phyloP scores from a whole-genome alignment of 306 rosid species.

The Pyrus pyrifolia region DNA sequence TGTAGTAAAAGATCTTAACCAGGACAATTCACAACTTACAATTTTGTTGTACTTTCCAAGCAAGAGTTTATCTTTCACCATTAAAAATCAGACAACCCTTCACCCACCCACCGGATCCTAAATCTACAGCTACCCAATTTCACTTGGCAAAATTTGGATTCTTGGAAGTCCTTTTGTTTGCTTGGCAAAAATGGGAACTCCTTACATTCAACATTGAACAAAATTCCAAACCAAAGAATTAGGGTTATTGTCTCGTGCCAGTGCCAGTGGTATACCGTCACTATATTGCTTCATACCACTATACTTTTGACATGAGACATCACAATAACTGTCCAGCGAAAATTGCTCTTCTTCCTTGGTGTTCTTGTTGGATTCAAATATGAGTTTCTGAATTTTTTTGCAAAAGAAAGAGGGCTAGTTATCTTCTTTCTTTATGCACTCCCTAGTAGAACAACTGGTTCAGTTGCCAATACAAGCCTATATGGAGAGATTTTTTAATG shows the following conservation, averaged over 20 bases:
- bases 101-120: conserved; percentile 32
- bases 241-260: neutral
- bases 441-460: neutral
- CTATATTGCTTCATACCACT: no score
- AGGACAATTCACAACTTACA: no score
- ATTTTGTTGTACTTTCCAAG: neutral
- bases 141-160: conserved; percentile 36
- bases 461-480: conserved; percentile 6
- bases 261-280: no score
- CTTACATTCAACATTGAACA: conserved; percentile 5
- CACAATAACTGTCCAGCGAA: neutral
- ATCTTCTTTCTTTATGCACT: neutral
- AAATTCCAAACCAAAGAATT: neutral
- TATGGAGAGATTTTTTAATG: neutral
- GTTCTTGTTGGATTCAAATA: neutral
- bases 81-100: conserved; percentile 38
- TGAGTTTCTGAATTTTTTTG: neutral
- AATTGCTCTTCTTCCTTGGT: neutral
- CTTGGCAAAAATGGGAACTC: conserved; percentile 23
- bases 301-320: no score
- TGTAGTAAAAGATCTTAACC: no score
- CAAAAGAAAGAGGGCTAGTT: neutral
- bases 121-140: conserved; percentile 32
- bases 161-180: conserved; percentile 30
- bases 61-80: conserved; percentile 21